phyloP scores from a whole-genome alignment of 176 grass and related monocot species.

The Oryza brachyantha region DNA sequence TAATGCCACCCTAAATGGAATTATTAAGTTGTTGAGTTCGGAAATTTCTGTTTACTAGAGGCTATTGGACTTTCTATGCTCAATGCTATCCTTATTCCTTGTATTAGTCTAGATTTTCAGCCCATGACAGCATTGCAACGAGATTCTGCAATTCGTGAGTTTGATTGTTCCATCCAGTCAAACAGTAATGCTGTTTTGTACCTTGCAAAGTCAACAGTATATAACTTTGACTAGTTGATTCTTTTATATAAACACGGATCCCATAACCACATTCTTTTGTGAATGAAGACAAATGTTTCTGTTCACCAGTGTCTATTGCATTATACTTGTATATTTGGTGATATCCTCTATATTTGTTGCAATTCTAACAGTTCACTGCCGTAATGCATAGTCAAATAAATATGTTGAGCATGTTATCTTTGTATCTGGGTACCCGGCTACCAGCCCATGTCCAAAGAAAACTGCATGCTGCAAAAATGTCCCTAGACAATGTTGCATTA shows the following conservation, averaged over 20 bases:
- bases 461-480: background rate
- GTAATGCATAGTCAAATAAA: background rate
- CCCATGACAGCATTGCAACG: background rate
- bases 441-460: background rate
- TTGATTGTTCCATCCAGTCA: background rate
- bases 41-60: background rate
- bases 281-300: background rate
- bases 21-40: background rate
- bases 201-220: background rate
- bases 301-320: background rate
- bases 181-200: no score
- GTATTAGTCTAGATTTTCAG: background rate
- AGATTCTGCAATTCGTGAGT: background rate
- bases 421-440: background rate
- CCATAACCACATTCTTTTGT: background rate
- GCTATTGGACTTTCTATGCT: background rate
- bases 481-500: background rate
- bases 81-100: background rate
- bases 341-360: background rate
- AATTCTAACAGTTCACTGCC: background rate
- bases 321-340: background rate
- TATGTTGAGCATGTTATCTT: background rate
- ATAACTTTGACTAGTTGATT: background rate
- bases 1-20: background rate
- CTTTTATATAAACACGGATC: background rate